Percentiles rank a stretch among this genome's conserved stretches.
Evolutionary conservation across 208 protist species (phyloP).

Genomic region (Wallacemonas sp.): DNA sequence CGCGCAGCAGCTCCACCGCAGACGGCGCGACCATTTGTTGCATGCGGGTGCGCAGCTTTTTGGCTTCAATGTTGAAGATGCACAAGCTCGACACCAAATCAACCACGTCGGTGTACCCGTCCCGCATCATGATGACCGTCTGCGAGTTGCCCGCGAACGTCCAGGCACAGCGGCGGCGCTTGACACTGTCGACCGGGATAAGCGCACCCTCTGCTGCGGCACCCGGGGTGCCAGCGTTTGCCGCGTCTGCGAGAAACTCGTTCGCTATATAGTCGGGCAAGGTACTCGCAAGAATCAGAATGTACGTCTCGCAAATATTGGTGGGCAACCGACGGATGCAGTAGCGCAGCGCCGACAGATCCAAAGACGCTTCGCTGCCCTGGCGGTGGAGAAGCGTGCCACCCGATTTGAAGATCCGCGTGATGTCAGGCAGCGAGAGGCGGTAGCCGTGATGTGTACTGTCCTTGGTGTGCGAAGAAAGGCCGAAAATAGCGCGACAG

Average conservation of each 20-base stretch:
- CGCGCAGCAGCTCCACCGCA: slow-evolving; percentile 61
- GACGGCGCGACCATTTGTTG: slow-evolving; percentile 72
- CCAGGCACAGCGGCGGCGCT: slow-evolving; percentile 69
- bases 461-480: slow-evolving; percentile 39
- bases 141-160: slow-evolving; percentile 58
- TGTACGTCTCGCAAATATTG: slow-evolving; percentile 70
- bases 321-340: slow-evolving; percentile 55
- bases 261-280: slow-evolving; percentile 60
- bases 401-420: slow-evolving; percentile 53
- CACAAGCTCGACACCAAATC: slow-evolving; percentile 86
- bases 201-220: slow-evolving; percentile 15
- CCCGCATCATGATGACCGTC: slow-evolving; percentile 81
- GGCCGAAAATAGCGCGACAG: slow-evolving; percentile 69
- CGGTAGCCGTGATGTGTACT: slow-evolving; percentile 38
- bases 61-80: slow-evolving; percentile 74
- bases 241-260: slow-evolving; percentile 56
- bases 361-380: slow-evolving; percentile 56
- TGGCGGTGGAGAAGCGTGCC: slow-evolving; percentile 56
- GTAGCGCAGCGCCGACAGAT: slow-evolving; percentile 69
- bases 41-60: slow-evolving; percentile 68
- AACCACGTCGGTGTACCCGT: slow-evolving; percentile 84
- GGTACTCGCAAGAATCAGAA: slow-evolving; percentile 53
- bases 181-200: slow-evolving; percentile 48
- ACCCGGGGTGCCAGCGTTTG: slow-evolving; percentile 2
- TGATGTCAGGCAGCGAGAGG: slow-evolving; percentile 48